A percentile compares a stretch with the other conserved stretches of the same genome.
Evolutionary conservation across 345 rosid genomes (phyloP).

Genomic region (Nephelium lappaceum): DNA sequence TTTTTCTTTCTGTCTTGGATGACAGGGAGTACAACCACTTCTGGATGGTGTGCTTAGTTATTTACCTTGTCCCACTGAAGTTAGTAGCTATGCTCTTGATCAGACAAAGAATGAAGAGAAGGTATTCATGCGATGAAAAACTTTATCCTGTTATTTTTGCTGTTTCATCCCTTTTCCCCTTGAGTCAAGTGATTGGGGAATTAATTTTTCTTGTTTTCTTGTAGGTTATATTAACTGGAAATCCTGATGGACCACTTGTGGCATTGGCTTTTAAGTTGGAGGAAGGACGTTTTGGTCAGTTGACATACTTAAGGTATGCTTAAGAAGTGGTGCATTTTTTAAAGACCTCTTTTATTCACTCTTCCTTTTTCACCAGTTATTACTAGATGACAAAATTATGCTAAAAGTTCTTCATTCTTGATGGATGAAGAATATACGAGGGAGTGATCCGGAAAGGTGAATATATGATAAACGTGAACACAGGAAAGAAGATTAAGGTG

Average conservation of each 20-base stretch:
- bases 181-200: slow-evolving; percentile 7
- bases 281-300: slow-evolving; percentile 96
- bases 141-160: slow-evolving; percentile 1
- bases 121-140: slow-evolving; percentile 43
- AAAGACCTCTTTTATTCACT: background rate
- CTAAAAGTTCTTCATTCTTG: slow-evolving; percentile 28
- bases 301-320: slow-evolving; percentile 80
- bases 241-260: slow-evolving; percentile 95
- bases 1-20: slow-evolving; percentile 11
- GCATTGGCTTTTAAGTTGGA: slow-evolving; percentile 98
- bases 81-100: slow-evolving; percentile 90
- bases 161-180: background rate
- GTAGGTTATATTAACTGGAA: slow-evolving; percentile 76
- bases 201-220: slow-evolving; percentile 23
- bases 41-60: slow-evolving; percentile 84
- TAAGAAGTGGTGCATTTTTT: background rate
- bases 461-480: slow-evolving; percentile 80
- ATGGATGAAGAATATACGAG: slow-evolving; percentile 74
- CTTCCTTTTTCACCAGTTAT: background rate
- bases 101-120: slow-evolving; percentile 85
- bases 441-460: slow-evolving; percentile 97
- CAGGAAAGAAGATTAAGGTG: slow-evolving; percentile 95
- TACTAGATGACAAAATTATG: slow-evolving; percentile 6
- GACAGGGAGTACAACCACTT: slow-evolving; percentile 94
- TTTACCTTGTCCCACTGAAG: slow-evolving; percentile 94